phyloP scores from a whole-genome alignment of 805 yeast species.

The Wickerhamiella cacticola region DNA sequence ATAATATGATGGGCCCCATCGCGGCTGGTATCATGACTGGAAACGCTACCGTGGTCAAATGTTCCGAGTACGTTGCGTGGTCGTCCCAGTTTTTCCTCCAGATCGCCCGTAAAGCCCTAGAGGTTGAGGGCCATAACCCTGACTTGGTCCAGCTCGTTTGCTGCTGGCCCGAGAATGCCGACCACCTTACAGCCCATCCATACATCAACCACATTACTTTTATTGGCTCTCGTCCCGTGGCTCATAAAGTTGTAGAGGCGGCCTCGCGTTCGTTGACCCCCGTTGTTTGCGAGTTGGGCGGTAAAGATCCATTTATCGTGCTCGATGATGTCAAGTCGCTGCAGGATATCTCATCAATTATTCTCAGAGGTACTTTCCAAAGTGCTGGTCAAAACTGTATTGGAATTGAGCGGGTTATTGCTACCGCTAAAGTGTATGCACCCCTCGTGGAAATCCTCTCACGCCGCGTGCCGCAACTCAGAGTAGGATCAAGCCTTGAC shows the following conservation, averaged over 20 bases:
- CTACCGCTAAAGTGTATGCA: slow-evolving; percentile 58
- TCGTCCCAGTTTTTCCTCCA: slow-evolving; percentile 69
- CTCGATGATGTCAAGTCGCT: slow-evolving; percentile 39
- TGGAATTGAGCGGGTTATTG: slow-evolving; percentile 89
- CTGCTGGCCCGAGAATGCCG: slow-evolving; percentile 84
- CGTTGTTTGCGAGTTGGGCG: slow-evolving; percentile 91
- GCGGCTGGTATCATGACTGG: slow-evolving; percentile 85
- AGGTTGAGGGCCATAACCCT: slow-evolving; percentile 63
- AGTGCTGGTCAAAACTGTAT: slow-evolving; percentile 97
- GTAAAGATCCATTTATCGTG: slow-evolving; percentile 84
- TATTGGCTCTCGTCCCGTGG: slow-evolving; percentile 92
- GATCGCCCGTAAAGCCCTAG: slow-evolving; percentile 59
- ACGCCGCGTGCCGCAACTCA: slow-evolving; percentile 45
- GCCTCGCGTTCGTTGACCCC: slow-evolving; percentile 87
- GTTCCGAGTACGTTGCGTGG: slow-evolving; percentile 96
- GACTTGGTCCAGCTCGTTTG: slow-evolving; percentile 77
- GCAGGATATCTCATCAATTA: slow-evolving; percentile 50
- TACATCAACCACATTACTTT: slow-evolving; percentile 81
- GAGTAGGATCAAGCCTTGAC: slow-evolving; percentile 87
- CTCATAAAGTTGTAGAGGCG: slow-evolving; percentile 70
- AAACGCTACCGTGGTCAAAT: slow-evolving; percentile 79
- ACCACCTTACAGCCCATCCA: slow-evolving; percentile 71
- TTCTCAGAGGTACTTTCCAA: slow-evolving; percentile 93
- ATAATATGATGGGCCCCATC: slow-evolving; percentile 84
- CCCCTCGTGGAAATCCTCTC: slow-evolving; percentile 44